Evolutionary conservation across 306 rosid species (phyloP), one percentile per base, ranked within the genome.

Genomic region (Dryas octopetala): DNA sequence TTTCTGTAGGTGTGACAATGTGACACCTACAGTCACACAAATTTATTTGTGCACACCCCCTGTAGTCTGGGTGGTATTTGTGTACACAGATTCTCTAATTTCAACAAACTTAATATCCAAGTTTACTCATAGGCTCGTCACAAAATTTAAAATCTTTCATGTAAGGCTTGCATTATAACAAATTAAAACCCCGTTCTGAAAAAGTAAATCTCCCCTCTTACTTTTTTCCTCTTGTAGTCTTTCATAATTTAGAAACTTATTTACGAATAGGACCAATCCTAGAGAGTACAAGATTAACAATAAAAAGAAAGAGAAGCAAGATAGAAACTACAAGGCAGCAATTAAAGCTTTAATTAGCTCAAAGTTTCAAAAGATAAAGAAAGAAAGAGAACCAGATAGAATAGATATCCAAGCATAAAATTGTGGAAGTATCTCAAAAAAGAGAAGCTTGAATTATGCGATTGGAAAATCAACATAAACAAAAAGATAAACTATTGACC

Each of bases 41-140:
- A 23, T 23, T 23, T 23, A 23, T 0, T 23, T 23, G 23, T 23
- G 23, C 23, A 23, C 23, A 23, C 23, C 23, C 23, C 23, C 1
- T 23, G 23, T 23, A 23, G 23, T 23, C 23, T 23, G 23, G 1
- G 23, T 23, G 23, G 23, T 23, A 23, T 23, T 23, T 23, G 7
- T 43, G 46, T 12, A 9, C 49, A 66, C 52, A 74, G 19, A 53
- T 51, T 66, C 74, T n/a, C 19, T 32, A 72, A 48, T n/a, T 19
- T 60, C 74, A 43, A 9, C 43, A 8, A 12, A 50, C 41, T 65
- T 16, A 43, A 17, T 40, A 40, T 58, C 3, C 19, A 44, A 57
- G 26, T n/a, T 40, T 8, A 4, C 28, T 49, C 48, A 55, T 16
- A 12, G 62, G 32, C 16, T 43, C 28, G 46, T 50, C 9, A 2